These are phyloP conservation scores for Fraxinus quadrangulata DNA, from an alignment of 257 asterid genomes.

Conservation along the genomic window DNA sequence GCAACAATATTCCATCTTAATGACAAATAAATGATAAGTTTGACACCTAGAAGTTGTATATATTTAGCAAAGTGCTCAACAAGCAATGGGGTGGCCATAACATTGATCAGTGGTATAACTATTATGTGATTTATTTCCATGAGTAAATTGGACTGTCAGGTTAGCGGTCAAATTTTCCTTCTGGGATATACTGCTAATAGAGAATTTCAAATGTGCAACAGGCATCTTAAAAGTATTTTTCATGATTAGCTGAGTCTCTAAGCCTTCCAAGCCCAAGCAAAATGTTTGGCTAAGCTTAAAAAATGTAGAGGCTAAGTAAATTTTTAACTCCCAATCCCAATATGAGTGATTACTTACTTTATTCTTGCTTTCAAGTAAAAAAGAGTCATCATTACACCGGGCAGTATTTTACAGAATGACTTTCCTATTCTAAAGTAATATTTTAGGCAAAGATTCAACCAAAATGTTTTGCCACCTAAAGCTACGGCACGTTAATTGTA, in stretches of 20 bases:
- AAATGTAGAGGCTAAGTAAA: background rate
- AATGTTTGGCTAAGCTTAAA: background rate
- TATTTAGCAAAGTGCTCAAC: background rate
- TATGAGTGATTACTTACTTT: background rate
- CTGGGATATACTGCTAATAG: background rate
- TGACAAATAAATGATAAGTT: background rate
- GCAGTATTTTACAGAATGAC: background rate
- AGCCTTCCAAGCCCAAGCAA: background rate
- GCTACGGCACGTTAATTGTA: background rate
- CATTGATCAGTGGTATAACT: background rate
- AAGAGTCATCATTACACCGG: background rate
- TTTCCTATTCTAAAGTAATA: background rate
- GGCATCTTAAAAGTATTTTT: background rate
- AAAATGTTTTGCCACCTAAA: background rate
- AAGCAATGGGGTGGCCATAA: background rate
- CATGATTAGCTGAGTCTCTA: background rate
- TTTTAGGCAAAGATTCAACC: background rate
- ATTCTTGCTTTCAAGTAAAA: background rate
- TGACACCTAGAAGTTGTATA: background rate
- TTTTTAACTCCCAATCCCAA: background rate
- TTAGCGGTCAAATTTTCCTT: background rate
- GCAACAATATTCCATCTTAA: too few relatives aligned
- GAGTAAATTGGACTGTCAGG: background rate
- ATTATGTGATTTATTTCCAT: background rate
- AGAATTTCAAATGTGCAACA: background rate